phyloP scores from a whole-genome alignment of 768 basidiomycete genomes.

The Tylopilus balloui region DNA sequence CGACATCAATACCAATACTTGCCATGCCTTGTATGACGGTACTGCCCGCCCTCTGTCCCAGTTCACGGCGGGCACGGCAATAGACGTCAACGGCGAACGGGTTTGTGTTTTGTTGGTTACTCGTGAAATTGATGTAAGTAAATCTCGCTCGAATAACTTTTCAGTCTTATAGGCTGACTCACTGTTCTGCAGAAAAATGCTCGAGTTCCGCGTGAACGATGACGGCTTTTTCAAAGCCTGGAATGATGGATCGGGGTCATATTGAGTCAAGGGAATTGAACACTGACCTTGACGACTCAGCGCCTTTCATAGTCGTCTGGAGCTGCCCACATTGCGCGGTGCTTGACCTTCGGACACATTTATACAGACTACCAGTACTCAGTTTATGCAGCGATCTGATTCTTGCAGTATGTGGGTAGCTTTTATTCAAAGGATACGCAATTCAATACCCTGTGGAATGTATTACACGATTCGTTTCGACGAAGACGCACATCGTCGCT shows the following conservation, averaged over 20 bases:
- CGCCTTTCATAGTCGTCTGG: background rate
- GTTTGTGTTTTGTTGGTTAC: background rate
- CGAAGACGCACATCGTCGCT: background rate
- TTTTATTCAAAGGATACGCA: background rate
- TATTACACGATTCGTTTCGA: background rate
- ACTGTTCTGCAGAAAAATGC: background rate
- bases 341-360: background rate
- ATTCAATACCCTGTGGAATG: background rate
- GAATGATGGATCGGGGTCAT: background rate
- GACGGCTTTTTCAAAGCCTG: background rate
- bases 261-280: background rate
- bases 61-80: background rate
- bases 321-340: background rate
- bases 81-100: too few relatives aligned
- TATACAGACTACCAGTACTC: background rate
- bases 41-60: background rate
- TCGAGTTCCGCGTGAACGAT: background rate
- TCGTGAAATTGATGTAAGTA: too few relatives aligned
- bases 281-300: background rate
- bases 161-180: background rate
- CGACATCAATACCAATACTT: background rate
- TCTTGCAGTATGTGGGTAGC: background rate
- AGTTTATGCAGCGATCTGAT: background rate
- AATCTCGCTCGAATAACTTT: too few relatives aligned
- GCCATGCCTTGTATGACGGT: background rate